phyloP scores from a whole-genome alignment of 2,329 filamentous ascomycete genomes.

The Macrophomina phaseolina region DNA sequence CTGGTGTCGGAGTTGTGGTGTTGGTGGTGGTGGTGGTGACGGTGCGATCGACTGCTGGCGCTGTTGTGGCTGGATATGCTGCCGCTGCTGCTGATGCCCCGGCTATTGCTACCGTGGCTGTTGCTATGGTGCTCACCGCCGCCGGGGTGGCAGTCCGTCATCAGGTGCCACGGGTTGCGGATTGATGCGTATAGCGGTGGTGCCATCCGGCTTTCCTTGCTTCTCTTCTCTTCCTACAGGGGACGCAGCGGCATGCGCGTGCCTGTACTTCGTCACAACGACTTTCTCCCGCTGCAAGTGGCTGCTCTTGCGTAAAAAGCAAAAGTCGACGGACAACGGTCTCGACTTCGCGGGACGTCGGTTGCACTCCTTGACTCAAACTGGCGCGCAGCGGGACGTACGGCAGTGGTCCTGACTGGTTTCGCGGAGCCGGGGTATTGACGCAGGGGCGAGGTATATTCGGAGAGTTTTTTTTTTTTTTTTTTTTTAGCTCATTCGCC shows the following conservation, averaged over 20 bases:
- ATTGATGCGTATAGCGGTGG: background rate
- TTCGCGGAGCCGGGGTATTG: background rate
- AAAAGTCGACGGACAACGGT: background rate
- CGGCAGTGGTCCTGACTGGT: conserved; percentile 3
- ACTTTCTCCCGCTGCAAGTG: background rate
- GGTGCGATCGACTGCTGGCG: background rate
- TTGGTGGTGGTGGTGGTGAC: too few species aligned
- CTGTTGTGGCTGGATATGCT: background rate
- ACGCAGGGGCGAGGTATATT: background rate
- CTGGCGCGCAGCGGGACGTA: background rate
- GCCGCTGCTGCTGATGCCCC: background rate
- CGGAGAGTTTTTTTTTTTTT: conserved; percentile 1
- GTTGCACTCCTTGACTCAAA: background rate
- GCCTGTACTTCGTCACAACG: background rate
- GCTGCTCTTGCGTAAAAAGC: background rate
- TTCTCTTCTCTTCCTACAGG: background rate
- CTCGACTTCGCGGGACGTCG: background rate
- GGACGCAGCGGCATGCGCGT: background rate
- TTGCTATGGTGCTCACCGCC: too few species aligned
- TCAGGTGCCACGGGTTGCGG: conserved; percentile 9
- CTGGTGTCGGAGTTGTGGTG: background rate
- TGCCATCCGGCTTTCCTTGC: background rate
- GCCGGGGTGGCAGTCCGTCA: background rate
- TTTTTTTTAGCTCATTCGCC: background rate
- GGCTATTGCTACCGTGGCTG: background rate